Conservation (phyloP, 768 basidiomycete genomes). For the Suillus brevipes region DNA sequence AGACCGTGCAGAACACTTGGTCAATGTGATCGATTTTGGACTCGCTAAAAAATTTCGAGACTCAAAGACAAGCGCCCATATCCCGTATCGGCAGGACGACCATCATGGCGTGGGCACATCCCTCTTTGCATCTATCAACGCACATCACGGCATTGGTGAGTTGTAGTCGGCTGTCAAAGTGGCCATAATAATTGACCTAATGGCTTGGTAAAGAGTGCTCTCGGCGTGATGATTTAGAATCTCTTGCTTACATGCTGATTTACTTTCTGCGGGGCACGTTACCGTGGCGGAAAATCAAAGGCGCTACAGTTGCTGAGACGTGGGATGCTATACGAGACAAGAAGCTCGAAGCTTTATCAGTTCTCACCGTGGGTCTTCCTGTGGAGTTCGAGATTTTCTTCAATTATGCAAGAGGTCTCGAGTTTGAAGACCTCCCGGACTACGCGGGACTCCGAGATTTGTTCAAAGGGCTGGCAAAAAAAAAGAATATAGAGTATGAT, state of each 20-base stretch:
- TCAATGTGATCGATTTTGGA: slow-evolving; percentile 93
- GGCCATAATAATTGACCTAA: background rate
- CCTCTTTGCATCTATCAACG: slow-evolving; percentile 72
- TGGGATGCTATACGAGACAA: slow-evolving; percentile 79
- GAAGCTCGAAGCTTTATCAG: slow-evolving; percentile 63
- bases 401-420: slow-evolving; percentile 74
- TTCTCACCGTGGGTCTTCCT: slow-evolving; percentile 74
- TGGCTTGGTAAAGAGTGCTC: slow-evolving; percentile 54
- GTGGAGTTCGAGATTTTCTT: slow-evolving; percentile 81
- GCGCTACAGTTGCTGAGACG: slow-evolving; percentile 61
- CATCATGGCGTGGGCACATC: slow-evolving; percentile 80
- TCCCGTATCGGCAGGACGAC: slow-evolving; percentile 73
- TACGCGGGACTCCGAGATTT: slow-evolving; percentile 79
- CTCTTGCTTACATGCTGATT: slow-evolving; percentile 79
- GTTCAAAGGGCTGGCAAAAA: slow-evolving; percentile 41
- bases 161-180: slow-evolving; percentile 1
- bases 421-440: slow-evolving; percentile 88
- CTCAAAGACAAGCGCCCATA: slow-evolving; percentile 59
- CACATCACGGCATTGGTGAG: slow-evolving; percentile 74
- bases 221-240: slow-evolving; percentile 78
- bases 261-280: slow-evolving; percentile 78
- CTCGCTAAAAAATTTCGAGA: slow-evolving; percentile 81
- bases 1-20: slow-evolving; percentile 62
- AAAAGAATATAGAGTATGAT: slow-evolving; percentile 42
- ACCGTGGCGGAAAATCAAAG: slow-evolving; percentile 77